Evolutionary conservation across 2,329 filamentous ascomycete genomes (phyloP), one percentile per base, ranked within the genome.

Genomic region (Diplocarpon mali): DNA sequence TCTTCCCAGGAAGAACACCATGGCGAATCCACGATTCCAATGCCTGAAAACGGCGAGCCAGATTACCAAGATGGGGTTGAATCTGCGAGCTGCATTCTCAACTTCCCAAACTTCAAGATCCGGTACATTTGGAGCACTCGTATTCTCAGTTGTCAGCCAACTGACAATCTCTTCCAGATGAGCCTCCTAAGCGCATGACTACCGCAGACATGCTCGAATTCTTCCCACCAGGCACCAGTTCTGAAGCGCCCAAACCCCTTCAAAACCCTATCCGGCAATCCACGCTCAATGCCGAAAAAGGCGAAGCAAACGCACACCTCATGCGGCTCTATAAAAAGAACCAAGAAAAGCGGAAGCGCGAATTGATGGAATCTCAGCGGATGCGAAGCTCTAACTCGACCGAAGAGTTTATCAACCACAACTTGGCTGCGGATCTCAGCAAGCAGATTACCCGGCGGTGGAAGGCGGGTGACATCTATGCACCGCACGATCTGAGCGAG

Each of bases 401-500:
- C 13, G 38, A 40, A 20, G 40, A 31, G 29, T 35, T 27, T 28
- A 27, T 17, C 12, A 50, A 42, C 12, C 44, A 35, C 29, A 31
- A 30, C 27, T 5, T 36, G 28, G 41, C 38, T 17, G 37, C 67
- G 36, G 75, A 78, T 51, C 77, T 78, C 62, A 65, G 78, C 56
- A 69, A 66, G 50, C 79, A 85, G 64, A 73, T 81, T 64, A 72
- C 76, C 30, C 80, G 89, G 38, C 71, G 73, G 34, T 96, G 84
- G 82, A 70, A 72, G 57, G 58, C 69, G 0, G 92, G 92, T 55
- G 89, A 96, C 61, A 73, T 95, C 42, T 96, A 96, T 67, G 76
- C 88, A 48, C 92, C 92, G 29, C 85, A 89, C 61, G 92, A 98
- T 65, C 65, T 98, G 61, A 83, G 78, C 44, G 72, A 79, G 17